Conservation (phyloP, 2,329 filamentous ascomycete genomes). For the Rugonectria rugulosa region DNA sequence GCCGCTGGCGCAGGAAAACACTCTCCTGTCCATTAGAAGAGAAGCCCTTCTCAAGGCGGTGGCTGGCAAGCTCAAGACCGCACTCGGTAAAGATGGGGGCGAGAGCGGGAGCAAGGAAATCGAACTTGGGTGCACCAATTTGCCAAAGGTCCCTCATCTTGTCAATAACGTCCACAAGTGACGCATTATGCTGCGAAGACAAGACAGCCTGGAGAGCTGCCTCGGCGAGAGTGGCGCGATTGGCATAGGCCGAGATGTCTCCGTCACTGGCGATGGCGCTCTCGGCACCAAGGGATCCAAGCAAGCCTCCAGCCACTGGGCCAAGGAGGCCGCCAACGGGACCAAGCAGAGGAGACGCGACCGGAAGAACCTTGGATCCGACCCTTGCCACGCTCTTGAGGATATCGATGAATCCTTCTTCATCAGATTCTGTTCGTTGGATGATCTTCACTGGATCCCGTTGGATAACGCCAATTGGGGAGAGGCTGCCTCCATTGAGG, state of each 20-base stretch:
- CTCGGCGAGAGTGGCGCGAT: conserved; percentile 34
- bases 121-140: conserved; percentile 6
- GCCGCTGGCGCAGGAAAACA: not conserved
- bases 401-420: conserved; percentile 34
- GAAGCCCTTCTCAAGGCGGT: not conserved
- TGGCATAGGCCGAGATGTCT: conserved; percentile 7
- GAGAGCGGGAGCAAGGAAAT: conserved; percentile 15
- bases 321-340: conserved; percentile 16
- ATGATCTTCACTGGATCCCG: not conserved
- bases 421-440: not conserved
- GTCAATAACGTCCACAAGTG: conserved; percentile 9
- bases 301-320: conserved; percentile 15
- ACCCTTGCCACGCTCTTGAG: conserved; percentile 25
- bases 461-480: no score
- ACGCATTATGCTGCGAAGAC: conserved; percentile 9
- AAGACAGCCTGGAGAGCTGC: conserved; percentile 31
- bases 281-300: conserved; percentile 10
- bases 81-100: conserved; percentile 13
- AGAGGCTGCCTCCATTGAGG: not conserved
- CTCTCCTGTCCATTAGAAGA: not conserved
- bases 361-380: conserved; percentile 9
- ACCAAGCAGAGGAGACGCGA: conserved; percentile 20
- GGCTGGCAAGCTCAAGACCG: conserved; percentile 8
- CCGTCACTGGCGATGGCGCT: not conserved
- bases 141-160: conserved; percentile 23